Base-by-base conservation (phyloP, 176 grass and related monocot genomes). In the Phyllostachys edulis region DNA sequence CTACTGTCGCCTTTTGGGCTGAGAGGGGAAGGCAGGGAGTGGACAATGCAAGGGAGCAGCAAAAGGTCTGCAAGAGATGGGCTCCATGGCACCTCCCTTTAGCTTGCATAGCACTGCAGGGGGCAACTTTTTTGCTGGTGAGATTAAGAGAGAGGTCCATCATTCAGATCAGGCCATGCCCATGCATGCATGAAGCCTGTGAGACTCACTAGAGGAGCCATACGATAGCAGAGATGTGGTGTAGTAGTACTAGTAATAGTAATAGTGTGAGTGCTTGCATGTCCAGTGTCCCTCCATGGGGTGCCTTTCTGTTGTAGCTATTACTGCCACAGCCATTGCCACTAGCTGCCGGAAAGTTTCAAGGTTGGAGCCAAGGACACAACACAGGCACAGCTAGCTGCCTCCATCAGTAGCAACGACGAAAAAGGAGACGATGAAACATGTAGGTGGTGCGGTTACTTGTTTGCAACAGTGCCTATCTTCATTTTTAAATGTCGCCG, bases 1-100 rank as follows among this genome's bases (percentile, higher is more conserved):
- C 2, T n/a, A 57, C 4, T n/a, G 20, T 21, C 54, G 20, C 20
- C 54, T 57, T 57, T n/a, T n/a, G 20, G 7, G 7, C 7, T 57
- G 20, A n/a, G 20, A n/a, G 2, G 54, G 54, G 54, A 56, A 56
- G 54, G 20, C 54, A n/a, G 7, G 54, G 20, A 56, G 59, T 24
- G 24, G 24, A 13, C 59, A 34, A 2, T 34, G 27, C 62, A 64
- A 52, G 47, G 71, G 46, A 32, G 71, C 46, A 73, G 71, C 46
- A 24, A 71, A 82, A 72, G 52, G 67, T 39, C 67, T 32, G 52
- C 54, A 45, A 61, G 39, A 82, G 67, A 61, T 68, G 63, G 78
- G 46, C 32, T 54, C 78, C 63, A 44, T 77, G 74, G 21, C 42
- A 65, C 16, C 44, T 4, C 41, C 24, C 23, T 71, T 51, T 29